Base-by-base conservation (phyloP, 495 filamentous ascomycete species). In the Neurospora hispaniola region DNA sequence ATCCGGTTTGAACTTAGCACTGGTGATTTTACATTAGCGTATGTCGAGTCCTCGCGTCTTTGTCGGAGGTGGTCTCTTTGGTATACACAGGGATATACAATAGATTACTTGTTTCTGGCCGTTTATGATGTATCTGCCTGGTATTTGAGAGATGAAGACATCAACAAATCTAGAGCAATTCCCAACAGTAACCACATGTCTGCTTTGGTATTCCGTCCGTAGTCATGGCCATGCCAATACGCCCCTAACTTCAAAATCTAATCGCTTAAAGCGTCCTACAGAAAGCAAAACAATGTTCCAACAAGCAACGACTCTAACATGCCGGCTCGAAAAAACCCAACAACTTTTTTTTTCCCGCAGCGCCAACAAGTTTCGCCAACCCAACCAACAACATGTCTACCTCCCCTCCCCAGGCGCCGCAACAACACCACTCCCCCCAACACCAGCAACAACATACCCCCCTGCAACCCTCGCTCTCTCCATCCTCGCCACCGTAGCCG, bases 381-480 rank as follows among this genome's bases (percentile, higher is more conserved):
- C 10, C 54, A 62, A 35, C 54, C 54, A 62, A 11, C 46, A 54
- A 6, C 46, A 62, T 54, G 2, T 35, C 54, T 62, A 62, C 27
- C 54, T 31, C 12, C 54, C 27, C 27, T 35, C 54, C 6, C 54
- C 27, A 62, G 54, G 3, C 6, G 54, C 54, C 31, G 23, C 81
- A 69, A 79, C 75, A 6, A 84, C 84, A 79, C 87, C 87, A 74
- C 89, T 89, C 66, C 89, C 92, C 71, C 91, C 93, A 69, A 86
- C 86, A 12, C 46, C 80, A 35, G 79, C 81, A 69, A 81, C 76
- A 4, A 85, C 84, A 79, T 87, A 88, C 74, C 89, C 89, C 62
- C 89, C 92, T 70, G 91, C 93, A 69, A 86, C 86, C 74, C 85
- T 84, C 70, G 92, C 93, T 82, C 93, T 86, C 84, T 96, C 93